A percentile compares a stretch with the other conserved stretches of the same genome.
Evolutionary conservation across 2,329 filamentous ascomycete genomes (phyloP).

Genomic region (Xylariaceae sp.): DNA sequence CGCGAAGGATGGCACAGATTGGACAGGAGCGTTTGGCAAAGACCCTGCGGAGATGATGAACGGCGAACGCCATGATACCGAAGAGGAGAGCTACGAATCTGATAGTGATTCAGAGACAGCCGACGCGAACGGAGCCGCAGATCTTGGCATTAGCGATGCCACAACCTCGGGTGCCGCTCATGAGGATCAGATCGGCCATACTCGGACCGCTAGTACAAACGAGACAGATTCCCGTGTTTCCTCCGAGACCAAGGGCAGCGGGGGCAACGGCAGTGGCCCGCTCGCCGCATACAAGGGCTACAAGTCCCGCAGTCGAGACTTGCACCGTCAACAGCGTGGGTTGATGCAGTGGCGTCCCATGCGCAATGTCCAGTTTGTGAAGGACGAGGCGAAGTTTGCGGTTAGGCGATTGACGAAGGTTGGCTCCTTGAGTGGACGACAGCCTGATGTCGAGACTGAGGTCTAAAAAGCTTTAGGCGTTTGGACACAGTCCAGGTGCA

Average conservation of each 20-base stretch:
- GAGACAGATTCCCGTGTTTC: constrained; percentile 23
- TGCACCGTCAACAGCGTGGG: constrained; percentile 83
- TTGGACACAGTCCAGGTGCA: background rate
- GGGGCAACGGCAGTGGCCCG: constrained; percentile 32
- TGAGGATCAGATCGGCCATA: constrained; percentile 22
- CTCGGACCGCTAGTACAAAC: constrained; percentile 6
- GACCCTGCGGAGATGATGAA: constrained; percentile 59
- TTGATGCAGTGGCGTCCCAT: constrained; percentile 95
- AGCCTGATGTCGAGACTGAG: constrained; percentile 86
- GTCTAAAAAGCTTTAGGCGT: constrained; percentile 33
- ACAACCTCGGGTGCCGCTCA: constrained; percentile 21
- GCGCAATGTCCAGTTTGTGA: constrained; percentile 81
- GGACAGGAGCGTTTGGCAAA: constrained; percentile 80
- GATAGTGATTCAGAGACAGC: constrained; percentile 36
- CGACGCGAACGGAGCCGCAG: constrained; percentile 28
- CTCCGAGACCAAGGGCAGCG: constrained; percentile 38
- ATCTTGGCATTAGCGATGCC: constrained; percentile 39
- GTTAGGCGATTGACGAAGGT: constrained; percentile 73
- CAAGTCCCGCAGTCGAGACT: constrained; percentile 65
- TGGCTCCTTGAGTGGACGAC: constrained; percentile 73
- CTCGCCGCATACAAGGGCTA: constrained; percentile 60
- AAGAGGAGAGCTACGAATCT: constrained; percentile 34
- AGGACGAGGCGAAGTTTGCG: constrained; percentile 80
- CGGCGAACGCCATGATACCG: constrained; percentile 11
- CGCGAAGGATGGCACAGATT: constrained; percentile 75